Evolutionary conservation across 306 rosid genomes (phyloP).

Genomic region (Medicago lupulina): DNA sequence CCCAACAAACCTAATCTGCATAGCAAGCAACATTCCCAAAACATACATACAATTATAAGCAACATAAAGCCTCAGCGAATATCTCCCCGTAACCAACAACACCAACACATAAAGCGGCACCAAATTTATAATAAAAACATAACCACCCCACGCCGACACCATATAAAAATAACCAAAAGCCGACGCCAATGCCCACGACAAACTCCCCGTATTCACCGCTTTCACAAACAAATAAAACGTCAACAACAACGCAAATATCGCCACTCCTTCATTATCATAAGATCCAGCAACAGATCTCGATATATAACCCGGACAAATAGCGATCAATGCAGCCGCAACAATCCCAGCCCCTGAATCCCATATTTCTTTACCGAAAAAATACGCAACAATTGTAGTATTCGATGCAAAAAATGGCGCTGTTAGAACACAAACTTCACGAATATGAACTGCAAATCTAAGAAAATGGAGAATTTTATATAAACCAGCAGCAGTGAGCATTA

Average conservation of each 20-base stretch:
- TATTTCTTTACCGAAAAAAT: conserved; percentile 87
- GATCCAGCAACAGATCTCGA: conserved; percentile 98
- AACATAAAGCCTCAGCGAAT: conserved; percentile 86
- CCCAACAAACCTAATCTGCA: conserved; percentile 99
- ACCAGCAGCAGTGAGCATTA: conserved; percentile 95
- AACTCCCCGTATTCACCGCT: conserved; percentile 91
- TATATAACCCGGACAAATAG: conserved; percentile 95
- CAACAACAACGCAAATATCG: conserved; percentile 81
- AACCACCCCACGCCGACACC: conserved; percentile 99
- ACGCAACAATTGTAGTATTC: conserved; percentile 88
- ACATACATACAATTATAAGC: conserved; percentile 95
- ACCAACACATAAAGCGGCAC: conserved; percentile 89
- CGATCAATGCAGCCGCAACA: conserved; percentile 90
- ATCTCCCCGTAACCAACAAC: conserved; percentile 84
- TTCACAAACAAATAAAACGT: conserved; percentile 90
- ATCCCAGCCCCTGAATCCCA: conserved; percentile 99
- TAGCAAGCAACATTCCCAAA: conserved; percentile 94
- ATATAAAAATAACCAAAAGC: conserved; percentile 96
- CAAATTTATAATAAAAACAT: conserved; percentile 84
- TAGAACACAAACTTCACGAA: conserved; percentile 94
- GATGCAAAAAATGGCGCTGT: conserved; percentile 98
- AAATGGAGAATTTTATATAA: conserved; percentile 68
- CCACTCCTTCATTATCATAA: conserved; percentile 97
- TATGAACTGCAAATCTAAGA: conserved; percentile 80
- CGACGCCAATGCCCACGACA: conserved; percentile 90